Base-by-base conservation (phyloP, 345 rosid genomes). In the Mercurialis annua region DNA sequence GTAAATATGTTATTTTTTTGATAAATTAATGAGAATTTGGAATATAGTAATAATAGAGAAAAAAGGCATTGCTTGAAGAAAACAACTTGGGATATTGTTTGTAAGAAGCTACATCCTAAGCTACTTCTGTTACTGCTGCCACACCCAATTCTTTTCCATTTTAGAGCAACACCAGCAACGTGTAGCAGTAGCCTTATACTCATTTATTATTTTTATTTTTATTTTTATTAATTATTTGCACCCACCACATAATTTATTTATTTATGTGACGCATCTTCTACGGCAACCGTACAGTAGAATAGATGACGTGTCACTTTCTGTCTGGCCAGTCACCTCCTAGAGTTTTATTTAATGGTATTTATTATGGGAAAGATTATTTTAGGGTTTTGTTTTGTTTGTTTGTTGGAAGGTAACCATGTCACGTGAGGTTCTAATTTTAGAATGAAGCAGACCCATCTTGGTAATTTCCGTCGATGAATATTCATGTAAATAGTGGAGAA, bases 1-100 rank as follows among this genome's bases (percentile, higher is more conserved):
- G n/a, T n/a, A n/a, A n/a, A n/a, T n/a, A n/a, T n/a, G n/a, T n/a
- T n/a, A n/a, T n/a, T n/a, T n/a, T n/a, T n/a, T n/a, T n/a, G n/a
- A n/a, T n/a, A n/a, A n/a, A n/a, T 50, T 2, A 48, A 48, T 48
- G 20, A 48, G 24, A 21, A 4, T 10, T n/a, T 21, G 10, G 27
- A 14, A 73, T 61, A 47, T 67, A n/a, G n/a, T n/a, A n/a, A n/a
- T n/a, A n/a, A n/a, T n/a, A n/a, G n/a, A n/a, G n/a, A 66, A 62
- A 67, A 34, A 50, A 71, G 46, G 49, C 69, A 57, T 86, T 82
- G 89, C 83, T 87, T 87, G 86, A 55, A 86, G 84, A 86, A 48
- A 86, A 81, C 87, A 59, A 47, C 78, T 77, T 57, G 67, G 68
- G 47, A 34, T 54, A 2, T 16, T 48, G 61, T 38, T 40, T 51